Conservation (phyloP, 2,329 filamentous ascomycete genomes). For the Hypoxylon sp. region DNA sequence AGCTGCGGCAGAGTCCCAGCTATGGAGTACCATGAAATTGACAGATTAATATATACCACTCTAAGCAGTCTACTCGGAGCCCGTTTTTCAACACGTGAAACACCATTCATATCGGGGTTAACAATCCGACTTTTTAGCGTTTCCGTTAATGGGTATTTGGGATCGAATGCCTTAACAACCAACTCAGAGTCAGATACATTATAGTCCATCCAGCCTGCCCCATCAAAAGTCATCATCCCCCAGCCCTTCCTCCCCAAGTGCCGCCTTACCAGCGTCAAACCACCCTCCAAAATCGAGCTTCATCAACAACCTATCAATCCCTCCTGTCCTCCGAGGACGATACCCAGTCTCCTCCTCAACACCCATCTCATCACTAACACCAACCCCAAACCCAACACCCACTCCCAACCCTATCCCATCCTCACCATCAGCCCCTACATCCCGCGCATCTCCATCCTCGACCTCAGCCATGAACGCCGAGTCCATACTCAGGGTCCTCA, state of each 20-base stretch:
- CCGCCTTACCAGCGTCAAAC: slow-evolving; percentile 60
- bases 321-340: slow-evolving; percentile 79
- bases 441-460: slow-evolving; percentile 53
- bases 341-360: slow-evolving; percentile 67
- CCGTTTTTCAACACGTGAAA: neutral
- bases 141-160: neutral
- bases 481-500: slow-evolving; percentile 64
- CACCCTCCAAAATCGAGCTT: slow-evolving; percentile 83
- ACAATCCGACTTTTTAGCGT: neutral
- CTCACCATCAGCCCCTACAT: slow-evolving; percentile 35
- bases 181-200: neutral
- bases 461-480: slow-evolving; percentile 62
- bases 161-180: neutral
- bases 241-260: slow-evolving; percentile 15
- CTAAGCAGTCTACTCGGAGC: neutral
- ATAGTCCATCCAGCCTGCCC: neutral
- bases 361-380: slow-evolving; percentile 25
- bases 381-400: slow-evolving; percentile 21
- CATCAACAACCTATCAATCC: slow-evolving; percentile 89
- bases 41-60: neutral
- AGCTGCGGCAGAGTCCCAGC: slow-evolving; percentile 20
- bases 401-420: slow-evolving; percentile 37
- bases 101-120: neutral
- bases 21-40: slow-evolving; percentile 21
- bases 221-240: slow-evolving; percentile 38